Evolutionary conservation across 2,329 filamentous ascomycete genomes (phyloP).

Genomic region (Pyrenochaeta sp.): DNA sequence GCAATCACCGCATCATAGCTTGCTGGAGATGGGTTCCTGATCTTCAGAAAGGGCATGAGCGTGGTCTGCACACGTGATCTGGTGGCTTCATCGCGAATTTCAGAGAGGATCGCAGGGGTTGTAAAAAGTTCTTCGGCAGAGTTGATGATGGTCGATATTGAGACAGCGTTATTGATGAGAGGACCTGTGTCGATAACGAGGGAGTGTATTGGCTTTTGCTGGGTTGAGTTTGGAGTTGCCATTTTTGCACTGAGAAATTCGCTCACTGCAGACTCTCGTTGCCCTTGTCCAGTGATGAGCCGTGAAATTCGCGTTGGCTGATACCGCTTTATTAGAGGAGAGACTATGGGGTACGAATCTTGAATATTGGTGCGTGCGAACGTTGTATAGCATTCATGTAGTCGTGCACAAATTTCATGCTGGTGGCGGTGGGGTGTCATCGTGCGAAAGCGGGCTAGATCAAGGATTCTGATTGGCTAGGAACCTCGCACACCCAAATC

Average conservation of each 20-base stretch:
- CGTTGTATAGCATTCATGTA: slow-evolving; percentile 5
- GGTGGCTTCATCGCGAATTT: slow-evolving; percentile 86
- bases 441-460: slow-evolving; percentile 1
- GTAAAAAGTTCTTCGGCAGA: slow-evolving; percentile 73
- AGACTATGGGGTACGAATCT: not conserved
- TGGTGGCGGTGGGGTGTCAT: slow-evolving; percentile 25
- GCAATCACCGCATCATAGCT: slow-evolving; percentile 82
- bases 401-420: slow-evolving; percentile 21
- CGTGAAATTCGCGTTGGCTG: no score
- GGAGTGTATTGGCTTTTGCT: slow-evolving; percentile 76
- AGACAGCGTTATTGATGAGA: slow-evolving; percentile 90
- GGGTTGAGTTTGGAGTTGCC: slow-evolving; percentile 30
- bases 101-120: slow-evolving; percentile 82
- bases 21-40: slow-evolving; percentile 76
- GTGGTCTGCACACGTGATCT: slow-evolving; percentile 83
- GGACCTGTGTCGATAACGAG: slow-evolving; percentile 91
- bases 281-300: not conserved
- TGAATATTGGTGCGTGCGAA: not conserved
- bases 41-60: slow-evolving; percentile 82
- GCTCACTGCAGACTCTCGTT: not conserved
- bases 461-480: slow-evolving; percentile 12
- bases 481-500: not conserved
- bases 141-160: slow-evolving; percentile 80
- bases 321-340: not conserved
- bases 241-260: no score